A percentile compares a stretch with the other conserved stretches of the same genome.
Conservation (phyloP, 768 basidiomycete species). For the Lactarius psammicola region DNA sequence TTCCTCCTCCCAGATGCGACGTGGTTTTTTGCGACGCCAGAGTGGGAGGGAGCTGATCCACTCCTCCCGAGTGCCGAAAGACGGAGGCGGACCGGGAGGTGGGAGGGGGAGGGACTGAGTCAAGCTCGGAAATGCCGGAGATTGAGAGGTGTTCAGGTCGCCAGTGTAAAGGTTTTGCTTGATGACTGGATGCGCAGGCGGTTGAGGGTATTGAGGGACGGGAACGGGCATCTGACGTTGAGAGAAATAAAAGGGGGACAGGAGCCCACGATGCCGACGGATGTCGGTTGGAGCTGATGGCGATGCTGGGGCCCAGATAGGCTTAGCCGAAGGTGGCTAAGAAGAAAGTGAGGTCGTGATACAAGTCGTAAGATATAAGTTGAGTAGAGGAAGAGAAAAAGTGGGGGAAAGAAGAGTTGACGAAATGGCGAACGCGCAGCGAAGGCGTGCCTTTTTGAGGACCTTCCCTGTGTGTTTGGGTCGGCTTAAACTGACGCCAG, state of each 20-base stretch:
- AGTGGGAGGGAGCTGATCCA: conserved; percentile 70
- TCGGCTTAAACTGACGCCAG: conserved; percentile 18
- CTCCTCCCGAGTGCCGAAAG: conserved; percentile 65
- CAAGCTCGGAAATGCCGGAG: conserved; percentile 52
- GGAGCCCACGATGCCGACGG: conserved; percentile 26
- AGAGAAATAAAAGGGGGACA: conserved; percentile 34
- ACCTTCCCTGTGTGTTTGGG: conserved; percentile 22
- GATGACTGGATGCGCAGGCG: conserved; percentile 61
- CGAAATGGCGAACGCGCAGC: conserved; percentile 79
- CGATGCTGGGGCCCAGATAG: conserved; percentile 40
- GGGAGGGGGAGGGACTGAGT: conserved; percentile 59
- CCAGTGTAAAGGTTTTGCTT: conserved; percentile 50
- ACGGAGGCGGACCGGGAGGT: conserved; percentile 60
- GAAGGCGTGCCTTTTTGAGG: conserved; percentile 86
- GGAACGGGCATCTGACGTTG: conserved; percentile 81
- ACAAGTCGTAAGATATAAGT: conserved; percentile 57
- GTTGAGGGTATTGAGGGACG: conserved; percentile 60
- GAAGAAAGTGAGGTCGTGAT: conserved; percentile 60
- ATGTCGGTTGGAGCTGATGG: conserved; percentile 35
- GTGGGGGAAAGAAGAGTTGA: conserved; percentile 36
- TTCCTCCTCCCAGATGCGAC: conserved; percentile 61
- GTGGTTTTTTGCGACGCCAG: conserved; percentile 68
- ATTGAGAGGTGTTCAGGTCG: conserved; percentile 38
- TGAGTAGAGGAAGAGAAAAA: conserved; percentile 32
- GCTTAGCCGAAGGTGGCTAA: conserved; percentile 41